Conservation (phyloP, 2,329 filamentous ascomycete species). For the Graphilbum fragrans region DNA sequence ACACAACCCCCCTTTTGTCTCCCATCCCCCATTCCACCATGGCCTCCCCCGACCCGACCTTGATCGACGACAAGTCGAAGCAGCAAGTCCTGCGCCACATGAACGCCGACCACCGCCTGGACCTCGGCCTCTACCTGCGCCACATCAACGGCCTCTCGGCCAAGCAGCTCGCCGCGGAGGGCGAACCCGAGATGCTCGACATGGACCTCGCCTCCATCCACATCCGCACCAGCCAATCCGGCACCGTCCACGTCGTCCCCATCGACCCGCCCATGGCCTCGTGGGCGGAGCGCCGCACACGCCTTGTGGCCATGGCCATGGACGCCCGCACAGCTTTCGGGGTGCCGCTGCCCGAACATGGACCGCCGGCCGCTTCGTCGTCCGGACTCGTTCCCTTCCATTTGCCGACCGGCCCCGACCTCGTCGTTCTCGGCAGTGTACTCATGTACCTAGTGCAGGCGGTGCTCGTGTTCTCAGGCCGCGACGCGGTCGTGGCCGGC, state of each 20-base stretch:
- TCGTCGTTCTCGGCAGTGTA: slow-evolving; percentile 41
- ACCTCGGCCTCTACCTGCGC: slow-evolving; percentile 66
- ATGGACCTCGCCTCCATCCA: slow-evolving; percentile 52
- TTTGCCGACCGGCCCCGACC: slow-evolving; percentile 30
- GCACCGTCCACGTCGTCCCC: slow-evolving; percentile 37
- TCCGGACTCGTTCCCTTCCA: slow-evolving; percentile 18
- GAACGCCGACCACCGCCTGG: slow-evolving; percentile 70
- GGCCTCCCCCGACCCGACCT: background rate
- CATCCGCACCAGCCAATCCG: slow-evolving; percentile 37
- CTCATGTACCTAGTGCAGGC: slow-evolving; percentile 40
- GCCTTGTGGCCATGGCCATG: slow-evolving; percentile 61
- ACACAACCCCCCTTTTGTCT: too few species aligned
- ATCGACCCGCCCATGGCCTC: slow-evolving; percentile 60
- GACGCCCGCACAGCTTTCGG: slow-evolving; percentile 44
- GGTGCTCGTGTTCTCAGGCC: slow-evolving; percentile 28
- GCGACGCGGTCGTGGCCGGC: slow-evolving; percentile 38
- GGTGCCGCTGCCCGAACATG: slow-evolving; percentile 35
- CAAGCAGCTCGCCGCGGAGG: slow-evolving; percentile 11
- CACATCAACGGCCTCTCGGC: slow-evolving; percentile 50
- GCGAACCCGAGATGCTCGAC: slow-evolving; percentile 46
- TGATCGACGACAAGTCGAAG: slow-evolving; percentile 13
- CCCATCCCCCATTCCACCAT: background rate
- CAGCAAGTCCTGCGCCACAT: slow-evolving; percentile 59
- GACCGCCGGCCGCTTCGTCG: slow-evolving; percentile 25
- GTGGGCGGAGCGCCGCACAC: slow-evolving; percentile 54